Conservation (phyloP, 345 rosid genomes). For the Moringa oleifera region DNA sequence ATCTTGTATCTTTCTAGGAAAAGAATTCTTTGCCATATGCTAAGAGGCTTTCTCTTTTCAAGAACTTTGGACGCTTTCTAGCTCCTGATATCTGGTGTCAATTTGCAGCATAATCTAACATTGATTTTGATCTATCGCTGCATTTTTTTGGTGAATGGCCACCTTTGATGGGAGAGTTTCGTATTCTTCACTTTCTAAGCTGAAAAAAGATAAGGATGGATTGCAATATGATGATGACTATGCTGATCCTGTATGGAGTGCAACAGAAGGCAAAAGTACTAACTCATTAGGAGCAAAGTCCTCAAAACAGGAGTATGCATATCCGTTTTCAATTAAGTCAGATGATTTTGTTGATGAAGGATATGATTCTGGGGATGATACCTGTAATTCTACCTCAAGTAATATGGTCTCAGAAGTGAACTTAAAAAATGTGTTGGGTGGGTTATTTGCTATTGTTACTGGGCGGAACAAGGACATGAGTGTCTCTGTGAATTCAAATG, state of each 20-base stretch:
- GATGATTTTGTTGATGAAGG: slow-evolving; percentile 54
- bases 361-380: slow-evolving; percentile 52
- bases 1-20: too few species aligned
- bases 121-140: slow-evolving; percentile 12
- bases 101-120: slow-evolving; percentile 4
- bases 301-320: slow-evolving; percentile 27
- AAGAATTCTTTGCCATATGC: background rate
- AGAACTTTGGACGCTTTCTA: background rate
- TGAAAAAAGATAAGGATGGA: slow-evolving; percentile 18
- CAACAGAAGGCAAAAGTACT: slow-evolving; percentile 22
- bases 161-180: slow-evolving; percentile 29
- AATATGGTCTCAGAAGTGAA: slow-evolving; percentile 57
- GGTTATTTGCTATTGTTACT: slow-evolving; percentile 73
- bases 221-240: slow-evolving; percentile 25
- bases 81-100: background rate
- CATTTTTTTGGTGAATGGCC: slow-evolving; percentile 31
- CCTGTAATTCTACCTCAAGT: slow-evolving; percentile 11
- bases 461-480: slow-evolving; percentile 48
- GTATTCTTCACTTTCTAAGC: slow-evolving; percentile 26
- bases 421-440: slow-evolving; percentile 72
- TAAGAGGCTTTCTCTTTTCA: too few species aligned
- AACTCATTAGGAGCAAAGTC: slow-evolving; percentile 23
- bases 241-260: slow-evolving; percentile 29
- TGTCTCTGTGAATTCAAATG: slow-evolving; percentile 42
- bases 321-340: slow-evolving; percentile 40